These are phyloP conservation scores for Colletotrichum eremochloae DNA, from an alignment of 2,329 filamentous ascomycete genomes.

Conservation along the genomic window DNA sequence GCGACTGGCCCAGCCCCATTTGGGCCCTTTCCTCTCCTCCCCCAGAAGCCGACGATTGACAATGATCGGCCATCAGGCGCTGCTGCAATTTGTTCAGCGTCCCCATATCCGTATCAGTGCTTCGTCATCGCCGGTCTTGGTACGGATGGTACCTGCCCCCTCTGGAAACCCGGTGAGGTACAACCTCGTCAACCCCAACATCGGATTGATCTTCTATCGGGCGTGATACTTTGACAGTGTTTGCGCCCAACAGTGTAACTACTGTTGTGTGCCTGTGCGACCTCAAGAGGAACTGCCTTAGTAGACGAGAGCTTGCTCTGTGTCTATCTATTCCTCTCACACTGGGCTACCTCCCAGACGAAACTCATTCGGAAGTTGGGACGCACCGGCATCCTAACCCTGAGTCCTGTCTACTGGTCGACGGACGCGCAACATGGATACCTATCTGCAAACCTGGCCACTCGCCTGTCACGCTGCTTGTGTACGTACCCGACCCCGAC, in stretches of 20 bases:
- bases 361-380: slow-evolving; percentile 37
- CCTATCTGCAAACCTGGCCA: slow-evolving; percentile 11
- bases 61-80: slow-evolving; percentile 14
- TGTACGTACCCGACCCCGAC: slow-evolving; percentile 21
- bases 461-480: not conserved
- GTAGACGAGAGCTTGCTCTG: not conserved
- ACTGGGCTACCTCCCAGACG: slow-evolving; percentile 1
- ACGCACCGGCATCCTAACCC: slow-evolving; percentile 9
- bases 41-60: slow-evolving; percentile 28
- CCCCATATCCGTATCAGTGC: slow-evolving; percentile 4
- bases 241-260: no score
- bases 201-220: not conserved
- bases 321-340: not conserved
- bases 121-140: slow-evolving; percentile 37
- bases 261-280: no score
- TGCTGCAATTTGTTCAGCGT: not conserved
- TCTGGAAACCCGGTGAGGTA: slow-evolving; percentile 34
- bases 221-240: no score
- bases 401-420: slow-evolving; percentile 23
- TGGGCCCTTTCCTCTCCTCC: slow-evolving; percentile 5
- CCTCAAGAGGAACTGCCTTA: no score
- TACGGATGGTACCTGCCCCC: slow-evolving; percentile 23
- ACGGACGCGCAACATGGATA: slow-evolving; percentile 12
- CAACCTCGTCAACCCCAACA: not conserved
- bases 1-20: slow-evolving; percentile 17